Conservation (phyloP, 441 rosid species). For the Gossypium schwendimanii region DNA sequence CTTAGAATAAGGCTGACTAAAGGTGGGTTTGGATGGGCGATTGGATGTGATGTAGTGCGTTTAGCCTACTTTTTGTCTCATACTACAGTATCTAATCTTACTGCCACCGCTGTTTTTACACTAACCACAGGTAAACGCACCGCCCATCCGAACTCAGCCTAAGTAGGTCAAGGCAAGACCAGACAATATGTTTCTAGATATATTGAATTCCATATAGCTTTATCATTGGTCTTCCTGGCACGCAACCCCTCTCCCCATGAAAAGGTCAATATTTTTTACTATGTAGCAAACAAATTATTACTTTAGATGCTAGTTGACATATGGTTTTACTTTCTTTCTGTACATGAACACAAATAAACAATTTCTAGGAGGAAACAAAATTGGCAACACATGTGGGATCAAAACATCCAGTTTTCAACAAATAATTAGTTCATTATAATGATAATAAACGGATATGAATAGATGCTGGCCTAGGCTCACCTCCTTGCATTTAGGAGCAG, state of each 20-base stretch:
- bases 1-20: not conserved
- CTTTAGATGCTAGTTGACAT: not conserved
- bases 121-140: too few relatives aligned
- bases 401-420: not conserved
- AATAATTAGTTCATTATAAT: not conserved
- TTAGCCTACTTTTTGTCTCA: too few relatives aligned
- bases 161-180: not conserved
- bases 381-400: not conserved
- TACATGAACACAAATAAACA: not conserved
- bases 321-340: not conserved
- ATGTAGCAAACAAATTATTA: not conserved
- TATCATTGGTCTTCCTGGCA: not conserved
- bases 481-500: slow-evolving; percentile 35
- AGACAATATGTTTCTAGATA: not conserved
- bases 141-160: too few relatives aligned
- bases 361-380: not conserved
- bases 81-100: too few relatives aligned
- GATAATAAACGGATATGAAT: not conserved
- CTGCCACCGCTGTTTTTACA: too few relatives aligned
- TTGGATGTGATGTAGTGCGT: too few relatives aligned
- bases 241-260: not conserved
- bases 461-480: slow-evolving; percentile 29
- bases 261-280: not conserved
- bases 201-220: not conserved
- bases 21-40: too few relatives aligned